Evolutionary conservation across 768 basidiomycete genomes (phyloP).

Genomic region (Tulasnella sp.): DNA sequence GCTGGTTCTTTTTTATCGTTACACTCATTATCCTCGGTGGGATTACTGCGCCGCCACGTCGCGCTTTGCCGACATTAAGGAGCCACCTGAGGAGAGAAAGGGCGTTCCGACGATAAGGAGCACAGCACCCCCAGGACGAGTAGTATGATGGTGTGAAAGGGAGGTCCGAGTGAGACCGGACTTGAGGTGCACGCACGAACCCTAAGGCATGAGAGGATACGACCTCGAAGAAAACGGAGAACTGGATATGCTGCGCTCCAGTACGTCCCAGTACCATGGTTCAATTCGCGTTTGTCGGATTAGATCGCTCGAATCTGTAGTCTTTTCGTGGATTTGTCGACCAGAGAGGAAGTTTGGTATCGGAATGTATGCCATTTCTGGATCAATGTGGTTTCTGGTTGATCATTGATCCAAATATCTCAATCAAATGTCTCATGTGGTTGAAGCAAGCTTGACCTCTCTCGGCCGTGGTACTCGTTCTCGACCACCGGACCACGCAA

Average conservation of each 20-base stretch:
- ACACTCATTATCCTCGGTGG: background rate
- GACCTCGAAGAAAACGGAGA: background rate
- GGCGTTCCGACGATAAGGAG: background rate
- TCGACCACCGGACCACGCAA: background rate
- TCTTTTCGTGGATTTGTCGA: background rate
- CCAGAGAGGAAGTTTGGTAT: background rate
- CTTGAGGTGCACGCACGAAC: background rate
- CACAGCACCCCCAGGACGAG: background rate
- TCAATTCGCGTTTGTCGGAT: background rate
- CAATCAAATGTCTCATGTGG: background rate
- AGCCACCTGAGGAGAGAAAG: background rate
- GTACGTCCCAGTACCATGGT: background rate
- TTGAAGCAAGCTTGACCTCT: background rate
- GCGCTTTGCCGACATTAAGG: background rate
- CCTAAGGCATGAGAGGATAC: background rate
- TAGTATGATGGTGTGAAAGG: background rate
- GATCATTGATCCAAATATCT: background rate
- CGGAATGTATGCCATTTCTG: background rate
- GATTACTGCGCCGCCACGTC: background rate
- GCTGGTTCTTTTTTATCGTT: background rate
- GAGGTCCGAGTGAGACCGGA: background rate
- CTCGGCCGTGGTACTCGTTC: background rate
- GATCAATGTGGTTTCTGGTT: background rate
- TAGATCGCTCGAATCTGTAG: background rate
- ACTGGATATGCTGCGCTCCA: background rate